phyloP scores from a whole-genome alignment of 176 grass and related monocot genomes.

The Microstegium vimineum region DNA sequence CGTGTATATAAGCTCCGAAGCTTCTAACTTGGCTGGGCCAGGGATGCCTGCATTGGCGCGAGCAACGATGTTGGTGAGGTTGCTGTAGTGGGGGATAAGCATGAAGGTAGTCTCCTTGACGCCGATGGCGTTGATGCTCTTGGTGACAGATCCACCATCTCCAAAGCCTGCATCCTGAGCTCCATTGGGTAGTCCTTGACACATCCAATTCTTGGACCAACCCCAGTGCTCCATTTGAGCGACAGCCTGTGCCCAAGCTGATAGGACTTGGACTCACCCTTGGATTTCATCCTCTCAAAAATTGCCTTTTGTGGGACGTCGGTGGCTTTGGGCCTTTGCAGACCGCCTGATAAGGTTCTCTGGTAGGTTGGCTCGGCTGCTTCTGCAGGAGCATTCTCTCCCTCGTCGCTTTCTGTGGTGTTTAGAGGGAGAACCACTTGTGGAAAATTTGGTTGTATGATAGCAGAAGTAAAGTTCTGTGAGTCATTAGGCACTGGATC shows the following conservation, averaged over 20 bases:
- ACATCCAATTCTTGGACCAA: slow-evolving; percentile 90
- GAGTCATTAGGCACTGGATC: slow-evolving; percentile 28
- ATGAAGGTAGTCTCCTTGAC: slow-evolving; percentile 22
- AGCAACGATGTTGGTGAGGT: slow-evolving; percentile 16
- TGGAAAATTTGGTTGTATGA: slow-evolving; percentile 4
- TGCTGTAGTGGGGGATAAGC: slow-evolving; percentile 23
- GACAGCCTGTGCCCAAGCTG: slow-evolving; percentile 81
- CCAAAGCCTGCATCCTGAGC: slow-evolving; percentile 69
- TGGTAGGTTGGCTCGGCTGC: slow-evolving; percentile 37
- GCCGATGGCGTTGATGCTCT: slow-evolving; percentile 28
- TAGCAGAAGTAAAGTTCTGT: background rate
- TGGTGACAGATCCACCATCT: slow-evolving; percentile 79
- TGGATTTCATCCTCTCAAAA: slow-evolving; percentile 76
- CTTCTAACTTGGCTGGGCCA: slow-evolving; percentile 35
- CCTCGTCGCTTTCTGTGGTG: no score
- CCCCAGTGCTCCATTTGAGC: slow-evolving; percentile 80
- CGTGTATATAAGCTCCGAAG: background rate
- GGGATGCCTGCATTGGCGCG: slow-evolving; percentile 10
- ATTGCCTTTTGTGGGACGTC: slow-evolving; percentile 54
- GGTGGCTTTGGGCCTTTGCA: slow-evolving; percentile 50
- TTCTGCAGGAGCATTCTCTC: no score
- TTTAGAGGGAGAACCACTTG: slow-evolving; percentile 24
- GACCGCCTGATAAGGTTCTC: slow-evolving; percentile 79
- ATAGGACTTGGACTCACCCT: slow-evolving; percentile 67
- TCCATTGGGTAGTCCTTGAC: slow-evolving; percentile 72